Base-by-base conservation (phyloP, 2,329 filamentous ascomycete species). In the Arthrobotrys pseudoclavata region DNA sequence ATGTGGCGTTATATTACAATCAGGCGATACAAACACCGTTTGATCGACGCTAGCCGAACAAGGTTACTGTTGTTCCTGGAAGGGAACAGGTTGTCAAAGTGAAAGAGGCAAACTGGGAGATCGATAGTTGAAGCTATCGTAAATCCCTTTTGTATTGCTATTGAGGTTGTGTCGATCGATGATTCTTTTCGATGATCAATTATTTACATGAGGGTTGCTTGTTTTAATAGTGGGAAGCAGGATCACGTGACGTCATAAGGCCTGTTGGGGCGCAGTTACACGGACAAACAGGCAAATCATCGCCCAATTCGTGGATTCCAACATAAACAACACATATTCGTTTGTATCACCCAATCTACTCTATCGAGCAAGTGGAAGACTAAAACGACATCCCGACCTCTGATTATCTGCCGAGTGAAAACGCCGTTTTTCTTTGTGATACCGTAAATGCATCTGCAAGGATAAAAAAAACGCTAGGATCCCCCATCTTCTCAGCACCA, bases 311-410 rank as follows among this genome's bases (percentile, higher is more conserved):
- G 26, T 1, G 20, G n/a, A 60, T n/a, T 60, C 34, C 55, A 60
- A 60, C 55, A 42, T 9, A 3, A n/a, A 15, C 55, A 60, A 60
- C 55, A 42, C 55, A 40, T 3, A 9, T 9, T 6, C 20, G 0
- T 3, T 15, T 13, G 29, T 20, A 60, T 34, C 55, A 18, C 12
- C 5, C 13, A 18, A 42, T 42, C 55, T 20, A 60, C n/a, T 60
- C 31, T 60, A 60, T 42, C 55, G 5, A 40, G 31, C 55, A 60
- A 34, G 55, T 60, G 55, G 55, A 26, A 5, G 4, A 40, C 18
- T 40, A 60, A 60, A 60, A 60, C 20, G 34, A 60, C 31, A 42
- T 60, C 34, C 52, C 55, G 55, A 60, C 26, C 34, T 42, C 55
- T 60, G 18, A 57, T 57, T 10, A n/a, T 31, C 24, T 40, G 52